phyloP scores from a whole-genome alignment of 2,329 filamentous ascomycete genomes.

The Thelonectria blattea region DNA sequence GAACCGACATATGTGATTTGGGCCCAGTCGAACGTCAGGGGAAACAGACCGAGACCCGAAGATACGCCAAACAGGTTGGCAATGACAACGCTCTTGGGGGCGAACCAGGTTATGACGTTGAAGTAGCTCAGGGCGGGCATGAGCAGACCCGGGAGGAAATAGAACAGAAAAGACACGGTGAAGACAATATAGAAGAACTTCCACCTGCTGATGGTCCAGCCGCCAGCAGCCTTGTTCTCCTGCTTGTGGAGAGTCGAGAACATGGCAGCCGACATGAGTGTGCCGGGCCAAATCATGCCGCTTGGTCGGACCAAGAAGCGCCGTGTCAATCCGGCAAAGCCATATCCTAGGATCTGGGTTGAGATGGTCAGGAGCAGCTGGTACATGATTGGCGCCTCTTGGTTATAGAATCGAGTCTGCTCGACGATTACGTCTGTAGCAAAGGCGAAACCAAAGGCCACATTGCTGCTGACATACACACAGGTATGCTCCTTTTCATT shows the following conservation, averaged over 20 bases:
- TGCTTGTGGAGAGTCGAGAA: constrained; percentile 86
- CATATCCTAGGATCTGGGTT: constrained; percentile 85
- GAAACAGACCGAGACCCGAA: constrained; percentile 84
- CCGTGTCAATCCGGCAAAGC: constrained; percentile 81
- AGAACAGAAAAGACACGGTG: constrained; percentile 75
- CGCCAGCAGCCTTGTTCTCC: constrained; percentile 80
- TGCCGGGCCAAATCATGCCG: constrained; percentile 92
- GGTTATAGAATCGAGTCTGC: constrained; percentile 87
- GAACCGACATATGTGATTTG: constrained; percentile 90
- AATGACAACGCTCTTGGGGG: constrained; percentile 83
- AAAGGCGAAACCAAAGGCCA: constrained; percentile 88
- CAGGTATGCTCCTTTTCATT: constrained; percentile 90
- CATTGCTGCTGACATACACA: constrained; percentile 88
- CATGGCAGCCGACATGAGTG: constrained; percentile 87
- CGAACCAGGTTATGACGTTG: constrained; percentile 87
- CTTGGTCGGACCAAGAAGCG: constrained; percentile 83
- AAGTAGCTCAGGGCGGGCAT: constrained; percentile 89
- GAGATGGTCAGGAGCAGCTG: constrained; percentile 84
- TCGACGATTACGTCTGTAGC: constrained; percentile 90
- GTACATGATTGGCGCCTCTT: constrained; percentile 77
- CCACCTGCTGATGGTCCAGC: constrained; percentile 83
- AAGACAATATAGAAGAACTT: constrained; percentile 83
- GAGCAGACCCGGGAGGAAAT: constrained; percentile 82
- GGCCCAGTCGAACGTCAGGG: constrained; percentile 89
- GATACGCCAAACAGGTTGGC: constrained; percentile 86